Evolutionary conservation across 1,284 basidiomycete species (phyloP).

Genomic region (Cutaneotrichosporon sp.): DNA sequence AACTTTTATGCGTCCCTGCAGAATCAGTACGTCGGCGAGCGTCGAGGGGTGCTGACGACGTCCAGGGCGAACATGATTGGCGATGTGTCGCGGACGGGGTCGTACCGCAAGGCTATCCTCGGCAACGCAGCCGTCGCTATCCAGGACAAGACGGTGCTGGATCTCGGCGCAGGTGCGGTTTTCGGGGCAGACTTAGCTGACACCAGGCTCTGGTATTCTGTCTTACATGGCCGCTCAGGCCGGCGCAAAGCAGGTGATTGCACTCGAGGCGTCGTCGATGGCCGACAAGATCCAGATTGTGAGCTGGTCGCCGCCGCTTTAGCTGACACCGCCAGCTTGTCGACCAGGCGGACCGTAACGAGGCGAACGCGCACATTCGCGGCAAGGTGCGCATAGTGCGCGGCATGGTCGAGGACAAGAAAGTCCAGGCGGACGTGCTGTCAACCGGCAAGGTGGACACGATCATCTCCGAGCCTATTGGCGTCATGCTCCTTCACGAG

Average conservation of each 20-base stretch:
- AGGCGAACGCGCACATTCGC: conserved; percentile 38
- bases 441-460: conserved; percentile 49
- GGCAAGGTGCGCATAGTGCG: conserved; percentile 38
- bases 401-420: conserved; percentile 44
- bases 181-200: neutral
- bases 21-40: conserved; percentile 23
- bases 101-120: conserved; percentile 48
- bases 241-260: conserved; percentile 51
- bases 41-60: neutral
- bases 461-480: conserved; percentile 53
- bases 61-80: conserved; percentile 49
- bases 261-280: conserved; percentile 52
- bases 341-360: conserved; percentile 38
- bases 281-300: conserved; percentile 50
- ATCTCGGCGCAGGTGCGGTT: conserved; percentile 50
- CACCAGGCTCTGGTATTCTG: conserved; percentile 51
- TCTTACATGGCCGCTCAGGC: conserved; percentile 52
- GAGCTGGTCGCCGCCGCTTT: conserved; percentile 8
- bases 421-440: conserved; percentile 37
- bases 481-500: conserved; percentile 53
- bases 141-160: conserved; percentile 44
- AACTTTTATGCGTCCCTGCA: conserved; percentile 41
- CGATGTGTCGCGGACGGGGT: conserved; percentile 45
- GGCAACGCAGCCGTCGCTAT: conserved; percentile 47
- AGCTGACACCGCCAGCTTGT: conserved; percentile 32